Base-by-base conservation (phyloP, 1,284 basidiomycete genomes). In the Apiotrichum gamsii region DNA sequence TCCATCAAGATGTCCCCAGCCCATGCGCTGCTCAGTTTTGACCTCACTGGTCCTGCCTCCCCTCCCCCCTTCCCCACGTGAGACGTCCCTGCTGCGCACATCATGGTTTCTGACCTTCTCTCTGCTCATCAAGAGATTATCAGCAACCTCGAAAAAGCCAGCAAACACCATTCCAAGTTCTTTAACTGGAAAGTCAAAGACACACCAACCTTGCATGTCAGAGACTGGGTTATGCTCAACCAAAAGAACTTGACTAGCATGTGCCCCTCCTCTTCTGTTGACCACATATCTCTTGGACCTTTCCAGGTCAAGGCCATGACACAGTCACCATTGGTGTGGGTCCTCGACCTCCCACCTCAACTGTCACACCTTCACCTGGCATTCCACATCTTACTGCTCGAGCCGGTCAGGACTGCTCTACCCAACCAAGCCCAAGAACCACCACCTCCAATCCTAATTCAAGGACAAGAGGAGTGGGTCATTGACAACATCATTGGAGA, bases 61-160 rank as follows among this genome's bases (percentile, higher is more conserved):
- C n/a, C n/a, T n/a, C n/a, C n/a, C n/a, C n/a, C n/a, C n/a, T n/a
- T n/a, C n/a, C n/a, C n/a, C n/a, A n/a, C n/a, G n/a, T n/a, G n/a
- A n/a, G n/a, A n/a, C n/a, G n/a, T n/a, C n/a, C n/a, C n/a, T 78
- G 78, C 65, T 72, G 61, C 29, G 69, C 72, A 31, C 70, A 73
- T 43, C 54, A 64, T n/a, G 75, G 67, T 14, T 75, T 63, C 39
- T 54, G 71, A 41, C 73, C 73, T 15, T 15, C 11, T 10, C n/a
- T 10, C 30, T 31, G 14, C n/a, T 9, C 11, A 31, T 8, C 11
- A 8, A 8, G 9, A 8, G 5, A 31, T 15, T 15, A 5, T 31
- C 30, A 15, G 5, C 8, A 15, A 31, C 30, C 8, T 31, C 30
- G n/a, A 31, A 8, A 15, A 31, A 8, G 14, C 30, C n/a, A 9